Conservation (phyloP, 2,329 filamentous ascomycete species). For the Trichothecium roseum region DNA sequence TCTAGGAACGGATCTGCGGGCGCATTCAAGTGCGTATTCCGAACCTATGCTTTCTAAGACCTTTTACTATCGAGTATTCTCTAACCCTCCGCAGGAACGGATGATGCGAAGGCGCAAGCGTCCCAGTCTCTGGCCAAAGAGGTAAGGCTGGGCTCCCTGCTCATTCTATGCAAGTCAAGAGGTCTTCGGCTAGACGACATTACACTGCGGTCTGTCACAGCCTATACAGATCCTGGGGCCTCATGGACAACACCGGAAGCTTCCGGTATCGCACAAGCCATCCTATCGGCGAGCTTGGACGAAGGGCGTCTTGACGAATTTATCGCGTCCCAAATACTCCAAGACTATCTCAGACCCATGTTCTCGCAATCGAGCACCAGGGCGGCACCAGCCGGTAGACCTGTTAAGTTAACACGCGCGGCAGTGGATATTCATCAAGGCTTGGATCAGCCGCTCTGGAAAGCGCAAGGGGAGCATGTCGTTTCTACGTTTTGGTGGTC, state of each 20-base stretch:
- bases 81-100: no score
- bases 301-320: constrained; percentile 18
- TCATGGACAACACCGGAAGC: constrained; percentile 27
- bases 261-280: constrained; percentile 14
- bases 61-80: no score
- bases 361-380: constrained; percentile 48
- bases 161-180: constrained; percentile 10
- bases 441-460: constrained; percentile 12
- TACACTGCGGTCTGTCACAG: constrained; percentile 19
- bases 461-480: constrained; percentile 8
- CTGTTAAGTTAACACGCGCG: constrained; percentile 12
- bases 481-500: constrained; percentile 38
- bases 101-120: no score
- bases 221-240: constrained; percentile 19
- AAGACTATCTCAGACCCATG: constrained; percentile 53
- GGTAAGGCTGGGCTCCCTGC: constrained; percentile 16
- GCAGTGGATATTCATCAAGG: background rate
- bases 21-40: no score
- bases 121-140: constrained; percentile 7
- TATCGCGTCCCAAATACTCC: constrained; percentile 47
- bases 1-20: no score
- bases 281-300: constrained; percentile 18
- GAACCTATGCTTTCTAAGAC: no score
- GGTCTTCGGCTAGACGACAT: constrained; percentile 6
- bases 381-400: constrained; percentile 17